Evolutionary conservation across 2,329 filamentous ascomycete genomes (phyloP).

Genomic region (Paecilomyces variotii): DNA sequence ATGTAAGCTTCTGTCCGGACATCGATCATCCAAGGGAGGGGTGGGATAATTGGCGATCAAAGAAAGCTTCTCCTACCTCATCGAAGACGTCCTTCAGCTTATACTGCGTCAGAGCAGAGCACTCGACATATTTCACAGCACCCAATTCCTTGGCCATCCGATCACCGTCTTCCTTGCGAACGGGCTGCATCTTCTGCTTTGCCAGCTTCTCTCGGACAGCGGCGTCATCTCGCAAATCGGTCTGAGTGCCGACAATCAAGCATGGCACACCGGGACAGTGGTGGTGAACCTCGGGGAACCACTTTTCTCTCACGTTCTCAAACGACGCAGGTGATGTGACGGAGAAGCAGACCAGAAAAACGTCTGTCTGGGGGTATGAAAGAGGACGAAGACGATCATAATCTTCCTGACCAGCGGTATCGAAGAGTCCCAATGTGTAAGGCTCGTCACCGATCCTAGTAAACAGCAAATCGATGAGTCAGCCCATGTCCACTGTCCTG

Average conservation of each 20-base stretch:
- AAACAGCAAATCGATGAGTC: background rate
- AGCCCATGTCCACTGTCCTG: background rate
- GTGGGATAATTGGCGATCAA: conserved; percentile 4
- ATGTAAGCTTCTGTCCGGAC: conserved; percentile 12
- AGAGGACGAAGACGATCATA: conserved; percentile 94
- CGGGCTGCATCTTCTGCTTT: conserved; percentile 93
- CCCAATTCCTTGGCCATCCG: conserved; percentile 95
- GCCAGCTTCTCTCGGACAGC: conserved; percentile 82
- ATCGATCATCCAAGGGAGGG: background rate
- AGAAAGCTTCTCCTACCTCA: conserved; percentile 58
- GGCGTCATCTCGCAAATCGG: conserved; percentile 84
- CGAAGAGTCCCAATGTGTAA: conserved; percentile 93
- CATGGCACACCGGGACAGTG: conserved; percentile 97
- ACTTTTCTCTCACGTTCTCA: conserved; percentile 98
- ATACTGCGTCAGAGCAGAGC: conserved; percentile 94
- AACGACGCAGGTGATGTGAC: conserved; percentile 96
- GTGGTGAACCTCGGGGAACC: conserved; percentile 98
- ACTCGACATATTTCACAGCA: conserved; percentile 98
- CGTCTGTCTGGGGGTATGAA: conserved; percentile 96
- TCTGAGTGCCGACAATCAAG: conserved; percentile 95
- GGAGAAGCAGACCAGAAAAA: conserved; percentile 98
- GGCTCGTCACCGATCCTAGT: conserved; percentile 96
- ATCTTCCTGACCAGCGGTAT: conserved; percentile 99
- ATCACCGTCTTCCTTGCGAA: conserved; percentile 87
- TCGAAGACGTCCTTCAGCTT: conserved; percentile 99